phyloP scores from a whole-genome alignment of 305 asterid genomes.

The Euphrasia arctica region DNA sequence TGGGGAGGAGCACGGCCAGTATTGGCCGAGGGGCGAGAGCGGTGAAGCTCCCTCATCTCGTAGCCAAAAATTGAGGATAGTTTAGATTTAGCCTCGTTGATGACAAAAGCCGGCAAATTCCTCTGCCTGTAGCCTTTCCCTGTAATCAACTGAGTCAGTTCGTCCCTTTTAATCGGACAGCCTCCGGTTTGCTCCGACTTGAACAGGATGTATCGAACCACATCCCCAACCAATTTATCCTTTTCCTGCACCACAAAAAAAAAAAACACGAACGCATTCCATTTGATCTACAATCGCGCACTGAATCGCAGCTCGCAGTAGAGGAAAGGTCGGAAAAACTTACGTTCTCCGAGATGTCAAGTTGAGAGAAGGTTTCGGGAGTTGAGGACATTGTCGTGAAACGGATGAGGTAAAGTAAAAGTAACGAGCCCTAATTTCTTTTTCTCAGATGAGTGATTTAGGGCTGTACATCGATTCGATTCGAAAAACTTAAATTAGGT shows the following conservation, averaged over 20 bases:
- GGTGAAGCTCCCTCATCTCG: slow-evolving; percentile 83
- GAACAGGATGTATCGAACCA: slow-evolving; percentile 75
- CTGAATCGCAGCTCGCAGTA: neutral
- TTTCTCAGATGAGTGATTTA: neutral
- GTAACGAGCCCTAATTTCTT: slow-evolving; percentile 25
- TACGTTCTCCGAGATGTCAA: slow-evolving; percentile 51
- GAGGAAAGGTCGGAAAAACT: slow-evolving; percentile 14
- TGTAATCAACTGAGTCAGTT: slow-evolving; percentile 67
- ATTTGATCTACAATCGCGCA: neutral
- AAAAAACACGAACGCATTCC: neutral
- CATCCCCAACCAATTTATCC: slow-evolving; percentile 74
- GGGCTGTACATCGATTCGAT: no score
- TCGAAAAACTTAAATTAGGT: no score
- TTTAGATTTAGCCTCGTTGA: slow-evolving; percentile 66
- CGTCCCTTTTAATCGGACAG: slow-evolving; percentile 86
- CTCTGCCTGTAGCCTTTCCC: slow-evolving; percentile 64
- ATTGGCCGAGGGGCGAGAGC: slow-evolving; percentile 48
- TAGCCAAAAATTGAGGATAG: slow-evolving; percentile 73
- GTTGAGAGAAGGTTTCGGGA: slow-evolving; percentile 37
- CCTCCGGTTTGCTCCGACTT: slow-evolving; percentile 69
- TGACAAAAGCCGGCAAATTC: slow-evolving; percentile 62
- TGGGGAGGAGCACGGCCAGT: slow-evolving; percentile 52
- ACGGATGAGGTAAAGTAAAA: neutral
- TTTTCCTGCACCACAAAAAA: slow-evolving; percentile 51
- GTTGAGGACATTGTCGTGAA: slow-evolving; percentile 31